Base-by-base conservation (phyloP, 75 land plant genomes). In the Gnetum montanum region DNA sequence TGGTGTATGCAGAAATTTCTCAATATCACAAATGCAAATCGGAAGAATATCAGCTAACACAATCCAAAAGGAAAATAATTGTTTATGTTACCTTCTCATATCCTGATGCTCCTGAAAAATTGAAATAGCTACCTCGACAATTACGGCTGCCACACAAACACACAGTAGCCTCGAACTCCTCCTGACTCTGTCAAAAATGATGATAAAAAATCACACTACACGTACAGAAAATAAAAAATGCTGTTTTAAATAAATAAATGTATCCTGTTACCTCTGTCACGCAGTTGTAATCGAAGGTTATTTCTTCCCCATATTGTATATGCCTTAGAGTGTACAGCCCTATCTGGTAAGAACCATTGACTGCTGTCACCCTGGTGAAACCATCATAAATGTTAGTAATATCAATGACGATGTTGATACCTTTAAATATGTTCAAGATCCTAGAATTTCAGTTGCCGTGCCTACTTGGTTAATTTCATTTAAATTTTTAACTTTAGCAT, bases 241-340 rank as follows among this genome's bases (percentile, higher is more conserved):
- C n/a, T n/a, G n/a, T n/a, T n/a, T n/a, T 23, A 57, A 34, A 6
- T 20, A 29, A 12, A 54, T 41, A 58, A 43, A 57, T 34, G 58
- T 6, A 1, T 30, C 37, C 6, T 31, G 49, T 24, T 1, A 82
- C 99, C 88, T 95, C 99, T 47, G 99, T 95, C 15, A 95, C 77
- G 57, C 89, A 90, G 44, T 92, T 91, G 52, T 95, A 95, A 69
- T 95, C 99, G 63, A 95, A 95, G 19, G 99, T 85, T 34, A 95
- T 75, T 63, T 95, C 99, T 73, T 95, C 99, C 24, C 99, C 99
- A 77, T 70, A 76, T 53, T 56, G 70, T 35, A 95, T 84, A 66
- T 79, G 75, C n/a, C 86, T 65, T 8, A 86, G 52, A 48, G 93
- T 50, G 68, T 95, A 95, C 25, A 95, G 82, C 34, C 99, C 99